Conservation (phyloP, 2,329 filamentous ascomycete genomes). For the Aschersonia sp. region DNA sequence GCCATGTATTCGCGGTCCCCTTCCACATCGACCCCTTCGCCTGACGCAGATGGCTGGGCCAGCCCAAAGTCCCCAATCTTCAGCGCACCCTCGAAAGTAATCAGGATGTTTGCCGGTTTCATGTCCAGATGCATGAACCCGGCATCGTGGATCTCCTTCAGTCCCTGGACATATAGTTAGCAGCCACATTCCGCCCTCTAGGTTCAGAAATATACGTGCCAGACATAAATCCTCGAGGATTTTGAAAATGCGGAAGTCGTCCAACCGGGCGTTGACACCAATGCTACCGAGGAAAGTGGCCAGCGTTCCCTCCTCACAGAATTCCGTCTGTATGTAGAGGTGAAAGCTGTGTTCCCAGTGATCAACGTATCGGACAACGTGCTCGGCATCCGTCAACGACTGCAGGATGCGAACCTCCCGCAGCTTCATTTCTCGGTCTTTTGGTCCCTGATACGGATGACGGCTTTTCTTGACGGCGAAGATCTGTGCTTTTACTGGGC, state of each 20-base stretch:
- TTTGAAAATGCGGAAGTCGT: constrained; percentile 98
- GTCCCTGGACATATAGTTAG: constrained; percentile 38
- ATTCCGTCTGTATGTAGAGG: constrained; percentile 95
- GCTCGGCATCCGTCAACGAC: constrained; percentile 64
- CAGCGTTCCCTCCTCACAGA: constrained; percentile 84
- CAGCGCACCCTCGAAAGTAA: constrained; percentile 65
- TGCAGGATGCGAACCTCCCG: constrained; percentile 72
- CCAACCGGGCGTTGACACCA: constrained; percentile 71
- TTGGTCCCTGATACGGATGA: constrained; percentile 60
- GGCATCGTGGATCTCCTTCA: constrained; percentile 79
- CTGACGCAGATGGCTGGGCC: constrained; percentile 65
- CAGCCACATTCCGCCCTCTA: neutral
- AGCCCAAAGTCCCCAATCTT: constrained; percentile 82
- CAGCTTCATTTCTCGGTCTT: constrained; percentile 70
- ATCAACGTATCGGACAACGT: constrained; percentile 71
- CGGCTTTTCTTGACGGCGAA: constrained; percentile 93
- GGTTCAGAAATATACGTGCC: constrained; percentile 35
- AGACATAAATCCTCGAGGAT: constrained; percentile 74
- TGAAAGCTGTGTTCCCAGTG: constrained; percentile 77
- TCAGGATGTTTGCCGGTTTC: constrained; percentile 73
- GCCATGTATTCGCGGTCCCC: constrained; percentile 95
- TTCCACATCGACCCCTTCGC: constrained; percentile 69
- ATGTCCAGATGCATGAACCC: constrained; percentile 77
- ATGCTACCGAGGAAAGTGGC: constrained; percentile 73
- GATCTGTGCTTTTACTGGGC: constrained; percentile 42